Evolutionary conservation across 768 basidiomycete genomes (phyloP), one percentile per base, ranked within the genome.

Genomic region (Hericium rajendrae): DNA sequence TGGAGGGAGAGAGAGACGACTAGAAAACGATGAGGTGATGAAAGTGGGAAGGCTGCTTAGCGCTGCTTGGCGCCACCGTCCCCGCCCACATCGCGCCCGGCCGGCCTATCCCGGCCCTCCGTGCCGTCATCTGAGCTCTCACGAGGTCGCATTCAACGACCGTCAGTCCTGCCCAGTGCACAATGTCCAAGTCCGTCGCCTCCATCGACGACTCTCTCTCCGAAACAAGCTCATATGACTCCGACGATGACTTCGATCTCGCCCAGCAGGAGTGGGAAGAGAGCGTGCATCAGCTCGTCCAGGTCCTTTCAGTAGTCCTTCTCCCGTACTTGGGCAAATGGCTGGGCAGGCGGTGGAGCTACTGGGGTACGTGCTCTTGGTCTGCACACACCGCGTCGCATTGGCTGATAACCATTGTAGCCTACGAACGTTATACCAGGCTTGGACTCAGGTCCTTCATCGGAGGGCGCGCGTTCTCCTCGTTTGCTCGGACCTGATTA

Each of bases 241-340:
- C 64, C 28, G 76, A 77, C 61, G 87, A 88, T 57, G 89, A 92
- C 65, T 83, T 81, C 63, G 81, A 76, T 41, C 74, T 86, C 50
- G 88, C 89, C 2, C 88, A 94, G 70, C 79, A 87, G 68, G 94
- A 97, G 73, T 95, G 94, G 94, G 86, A 93, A 65, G 94, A 97
- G 70, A 90, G 87, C 65, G 66, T 95, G 52, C 73, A 84, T 59
- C 92, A 97, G 68, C 78, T 97, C 48, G 85, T 88, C 67, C 81
- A 91, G 67, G 80, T 95, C 18, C 71, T 90, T 54, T 80, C 87
- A 39, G 76, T 91, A 57, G 85, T 94, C 24, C 74, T 94, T 49
- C 73, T 97, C 57, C 94, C 94, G 2, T 87, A 84, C 73, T 69
- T 93, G 58, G 94, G 94, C 54, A 94, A 91, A 68, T 95, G 84